A percentile compares a stretch with the other conserved stretches of the same genome.
These are phyloP conservation scores for Talaromyces ruber DNA, from an alignment of 495 filamentous ascomycete genomes.

Conservation along the genomic window DNA sequence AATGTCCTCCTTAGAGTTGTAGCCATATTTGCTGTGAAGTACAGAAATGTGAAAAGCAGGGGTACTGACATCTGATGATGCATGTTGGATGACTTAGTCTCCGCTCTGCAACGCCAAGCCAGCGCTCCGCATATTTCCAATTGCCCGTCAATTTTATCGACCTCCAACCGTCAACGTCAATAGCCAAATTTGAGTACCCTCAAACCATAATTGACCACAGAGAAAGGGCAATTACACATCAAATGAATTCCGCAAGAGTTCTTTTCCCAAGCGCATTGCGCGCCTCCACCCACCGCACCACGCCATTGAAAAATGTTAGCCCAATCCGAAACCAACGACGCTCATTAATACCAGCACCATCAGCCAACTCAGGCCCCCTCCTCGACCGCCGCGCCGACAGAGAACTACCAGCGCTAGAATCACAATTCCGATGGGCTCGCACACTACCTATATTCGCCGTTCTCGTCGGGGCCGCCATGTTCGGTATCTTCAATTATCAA, in stretches of 20 bases:
- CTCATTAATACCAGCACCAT: conserved; percentile 40
- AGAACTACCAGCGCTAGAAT: conserved; percentile 51
- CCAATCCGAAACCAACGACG: conserved; percentile 19
- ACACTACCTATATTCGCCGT: conserved; percentile 51
- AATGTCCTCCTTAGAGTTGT: conserved; percentile 54
- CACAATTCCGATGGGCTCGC: conserved; percentile 34
- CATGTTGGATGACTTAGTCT: not conserved
- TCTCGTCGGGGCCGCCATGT: conserved; percentile 53
- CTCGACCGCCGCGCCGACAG: conserved; percentile 75
- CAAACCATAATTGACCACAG: not conserved
- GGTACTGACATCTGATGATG: not conserved
- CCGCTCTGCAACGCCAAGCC: conserved; percentile 2
- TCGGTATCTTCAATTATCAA: conserved; percentile 98
- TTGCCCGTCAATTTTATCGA: not conserved
- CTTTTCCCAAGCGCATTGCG: not conserved
- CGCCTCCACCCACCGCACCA: not conserved
- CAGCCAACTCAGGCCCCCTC: conserved; percentile 53
- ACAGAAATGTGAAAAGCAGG: not conserved
- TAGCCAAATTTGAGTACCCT: not conserved
- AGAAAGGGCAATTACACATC: not conserved
- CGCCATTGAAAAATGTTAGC: conserved; percentile 3
- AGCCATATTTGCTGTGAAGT: conserved; percentile 21
- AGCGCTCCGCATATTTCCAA: not conserved
- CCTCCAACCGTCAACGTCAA: not conserved
- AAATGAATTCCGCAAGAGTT: not conserved